A percentile compares a stretch with the other conserved stretches of the same genome.
These are phyloP conservation scores for Scleroderma citrinum DNA, from an alignment of 768 basidiomycete genomes.

Conservation along the genomic window DNA sequence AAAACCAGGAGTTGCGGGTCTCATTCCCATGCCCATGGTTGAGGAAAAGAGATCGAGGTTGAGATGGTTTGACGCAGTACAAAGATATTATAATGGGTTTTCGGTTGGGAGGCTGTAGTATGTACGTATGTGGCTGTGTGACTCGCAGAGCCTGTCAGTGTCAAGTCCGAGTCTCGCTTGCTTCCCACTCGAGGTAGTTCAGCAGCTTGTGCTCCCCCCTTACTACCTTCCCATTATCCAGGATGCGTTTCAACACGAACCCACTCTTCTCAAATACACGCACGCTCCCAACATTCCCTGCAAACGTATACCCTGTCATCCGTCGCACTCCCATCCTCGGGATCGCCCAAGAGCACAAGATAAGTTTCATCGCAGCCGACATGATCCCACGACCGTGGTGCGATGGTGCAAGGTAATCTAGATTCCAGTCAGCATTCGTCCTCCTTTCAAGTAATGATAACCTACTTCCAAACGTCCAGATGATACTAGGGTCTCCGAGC, in stretches of 20 bases:
- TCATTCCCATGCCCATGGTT: slow-evolving; percentile 54
- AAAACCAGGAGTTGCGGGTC: slow-evolving; percentile 89
- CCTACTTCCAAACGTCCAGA: slow-evolving; percentile 48
- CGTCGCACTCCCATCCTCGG: slow-evolving; percentile 54
- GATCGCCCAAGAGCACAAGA: slow-evolving; percentile 56
- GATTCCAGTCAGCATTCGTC: neutral
- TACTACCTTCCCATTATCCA: slow-evolving; percentile 34
- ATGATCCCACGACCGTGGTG: slow-evolving; percentile 70
- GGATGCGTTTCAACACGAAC: slow-evolving; percentile 37
- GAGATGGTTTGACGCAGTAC: neutral
- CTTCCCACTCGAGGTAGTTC: slow-evolving; percentile 32
- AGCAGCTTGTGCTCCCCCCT: slow-evolving; percentile 34
- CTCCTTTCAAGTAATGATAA: neutral
- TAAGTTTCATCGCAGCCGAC: slow-evolving; percentile 51
- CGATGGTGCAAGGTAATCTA: slow-evolving; percentile 55
- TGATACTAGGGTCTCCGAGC: slow-evolving; percentile 48
- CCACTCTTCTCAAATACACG: slow-evolving; percentile 66
- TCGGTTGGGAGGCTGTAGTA: too few species aligned
- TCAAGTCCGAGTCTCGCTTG: neutral
- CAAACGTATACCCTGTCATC: slow-evolving; percentile 40
- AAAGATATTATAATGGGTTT: too few species aligned
- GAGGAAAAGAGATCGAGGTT: neutral
- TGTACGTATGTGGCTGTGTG: neutral
- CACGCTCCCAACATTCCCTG: slow-evolving; percentile 53
- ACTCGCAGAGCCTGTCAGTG: too few species aligned